Percentiles rank a stretch among this genome's conserved stretches.
These are phyloP conservation scores for Isoetes taiwanensis DNA, from an alignment of 75 land plant species.

Conservation along the genomic window DNA sequence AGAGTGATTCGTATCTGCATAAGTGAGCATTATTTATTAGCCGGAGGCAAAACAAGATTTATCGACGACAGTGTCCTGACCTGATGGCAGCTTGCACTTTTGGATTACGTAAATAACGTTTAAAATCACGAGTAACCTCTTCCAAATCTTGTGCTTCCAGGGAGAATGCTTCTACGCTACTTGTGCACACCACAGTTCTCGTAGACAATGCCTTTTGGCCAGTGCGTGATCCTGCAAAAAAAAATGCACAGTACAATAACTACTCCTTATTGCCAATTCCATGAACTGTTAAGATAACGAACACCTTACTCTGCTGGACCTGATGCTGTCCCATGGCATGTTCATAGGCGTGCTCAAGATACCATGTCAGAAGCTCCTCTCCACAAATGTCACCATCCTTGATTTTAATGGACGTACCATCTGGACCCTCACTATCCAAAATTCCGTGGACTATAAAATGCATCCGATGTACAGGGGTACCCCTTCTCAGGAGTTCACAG, in stretches of 20 bases:
- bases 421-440: background rate
- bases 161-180: background rate
- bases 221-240: background rate
- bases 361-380: slow-evolving; percentile 4
- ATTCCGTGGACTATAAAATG: background rate
- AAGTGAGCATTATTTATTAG: background rate
- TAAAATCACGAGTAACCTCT: background rate
- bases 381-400: background rate
- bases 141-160: background rate
- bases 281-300: background rate
- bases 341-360: background rate
- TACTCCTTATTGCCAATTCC: background rate
- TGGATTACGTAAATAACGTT: background rate
- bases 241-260: background rate
- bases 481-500: background rate
- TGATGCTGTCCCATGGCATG: background rate
- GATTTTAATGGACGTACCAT: background rate
- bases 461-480: background rate
- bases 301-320: background rate
- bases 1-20: background rate
- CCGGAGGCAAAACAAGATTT: background rate
- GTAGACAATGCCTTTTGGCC: background rate
- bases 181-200: background rate
- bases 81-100: background rate
- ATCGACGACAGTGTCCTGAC: background rate